phyloP scores from a whole-genome alignment of 2,329 filamentous ascomycete genomes.

The Ophiostoma sp. region DNA sequence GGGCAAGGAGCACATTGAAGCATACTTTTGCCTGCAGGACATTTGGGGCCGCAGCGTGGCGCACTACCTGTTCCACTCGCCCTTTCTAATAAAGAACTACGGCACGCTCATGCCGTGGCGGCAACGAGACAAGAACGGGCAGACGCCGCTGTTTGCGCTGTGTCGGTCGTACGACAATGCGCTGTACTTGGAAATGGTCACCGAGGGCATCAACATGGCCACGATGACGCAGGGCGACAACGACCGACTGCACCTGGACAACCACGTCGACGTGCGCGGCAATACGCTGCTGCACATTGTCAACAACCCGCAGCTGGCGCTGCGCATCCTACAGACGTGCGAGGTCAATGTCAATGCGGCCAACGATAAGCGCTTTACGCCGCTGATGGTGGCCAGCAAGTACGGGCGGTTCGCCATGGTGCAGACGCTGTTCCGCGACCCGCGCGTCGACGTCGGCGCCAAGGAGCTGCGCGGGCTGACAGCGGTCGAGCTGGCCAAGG shows the following conservation, averaged over 20 bases:
- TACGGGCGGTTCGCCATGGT: slow-evolving; percentile 95
- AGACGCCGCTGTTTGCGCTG: slow-evolving; percentile 93
- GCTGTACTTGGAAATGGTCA: slow-evolving; percentile 82
- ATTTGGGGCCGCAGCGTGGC: slow-evolving; percentile 80
- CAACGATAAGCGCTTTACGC: slow-evolving; percentile 92
- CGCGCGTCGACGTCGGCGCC: slow-evolving; percentile 76
- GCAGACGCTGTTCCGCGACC: slow-evolving; percentile 77
- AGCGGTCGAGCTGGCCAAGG: slow-evolving; percentile 92
- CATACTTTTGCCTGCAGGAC: slow-evolving; percentile 73
- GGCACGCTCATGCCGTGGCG: slow-evolving; percentile 79
- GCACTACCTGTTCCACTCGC: slow-evolving; percentile 95
- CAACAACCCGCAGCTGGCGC: slow-evolving; percentile 72
- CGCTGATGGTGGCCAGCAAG: slow-evolving; percentile 97
- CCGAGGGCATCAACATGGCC: slow-evolving; percentile 70
- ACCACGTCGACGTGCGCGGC: slow-evolving; percentile 86
- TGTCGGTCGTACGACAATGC: slow-evolving; percentile 93
- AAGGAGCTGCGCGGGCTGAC: slow-evolving; percentile 84
- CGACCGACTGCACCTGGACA: slow-evolving; percentile 78
- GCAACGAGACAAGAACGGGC: slow-evolving; percentile 89
- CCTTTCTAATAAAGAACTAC: slow-evolving; percentile 69
- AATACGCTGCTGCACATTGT: slow-evolving; percentile 96
- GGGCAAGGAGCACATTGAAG: slow-evolving; percentile 50
- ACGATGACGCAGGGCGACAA: slow-evolving; percentile 69
- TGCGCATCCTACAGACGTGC: slow-evolving; percentile 71
- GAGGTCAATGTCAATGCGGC: slow-evolving; percentile 95